Evolutionary conservation across 768 basidiomycete genomes (phyloP), one percentile per base, ranked within the genome.

Genomic region (Dacryopinax primogenitus): DNA sequence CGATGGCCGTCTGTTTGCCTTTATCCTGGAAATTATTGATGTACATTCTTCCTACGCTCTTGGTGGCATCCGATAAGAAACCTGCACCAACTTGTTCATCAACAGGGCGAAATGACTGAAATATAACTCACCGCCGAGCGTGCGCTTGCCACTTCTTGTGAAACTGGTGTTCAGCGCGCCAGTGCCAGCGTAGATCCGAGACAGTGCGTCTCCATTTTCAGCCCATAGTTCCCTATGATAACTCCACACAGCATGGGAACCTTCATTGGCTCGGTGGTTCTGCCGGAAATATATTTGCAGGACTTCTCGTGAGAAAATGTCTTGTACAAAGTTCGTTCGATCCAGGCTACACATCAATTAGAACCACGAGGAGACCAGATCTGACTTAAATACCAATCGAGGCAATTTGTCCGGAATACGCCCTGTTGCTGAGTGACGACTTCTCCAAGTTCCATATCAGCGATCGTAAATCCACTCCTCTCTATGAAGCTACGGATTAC

Each of bases 1-100:
- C 96, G 67, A 98, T 98, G 0, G 94, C 92, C 1, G 82, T 74
- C 71, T 99, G 96, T 73, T 99, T 99, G 36, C 82, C 85, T 73
- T 90, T 90, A 73, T 99, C 96, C 71, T 94, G 89, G 73, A 99
- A 96, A 73, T 97, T 97, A 71, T 94, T 96, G 71, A 97, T 95
- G 71, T 97, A 99, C 36, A 94, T 94, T 66, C 95, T 84, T 1
- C 90, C 92, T 33, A 92, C 88, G 70, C 90, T 94, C 74, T 99
- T 99, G 2, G 92, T 95, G 2, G 95, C 96, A 77, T 99, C 94
- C 3, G 92, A 93, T 26, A 99, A 76, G 41, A 98, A 83, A 58
- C 95, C 94, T 83, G 74, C 33, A 64, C 16, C 16, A 23, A 37
- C 21, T 33, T n/a, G 26, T 64, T 16, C 16, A 21, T 35, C 16